Base-by-base conservation (phyloP, 768 basidiomycete genomes). In the Dentipellis fragilis region DNA sequence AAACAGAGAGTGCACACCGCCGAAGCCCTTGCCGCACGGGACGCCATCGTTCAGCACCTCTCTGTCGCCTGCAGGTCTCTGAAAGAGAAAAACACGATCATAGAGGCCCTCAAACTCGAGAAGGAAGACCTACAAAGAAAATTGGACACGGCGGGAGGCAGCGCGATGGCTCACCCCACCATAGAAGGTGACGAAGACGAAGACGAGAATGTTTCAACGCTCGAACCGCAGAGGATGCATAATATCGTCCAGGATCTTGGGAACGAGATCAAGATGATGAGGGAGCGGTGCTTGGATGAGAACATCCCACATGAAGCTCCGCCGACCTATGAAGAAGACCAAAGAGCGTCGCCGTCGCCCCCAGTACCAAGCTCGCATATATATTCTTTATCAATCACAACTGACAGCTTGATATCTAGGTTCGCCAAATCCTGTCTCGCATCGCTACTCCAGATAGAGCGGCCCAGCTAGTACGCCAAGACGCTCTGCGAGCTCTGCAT, bases 81-180 rank as follows among this genome's bases (percentile, higher is more conserved):
- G 46, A 52, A 59, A 10, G 61, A 62, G 34, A 62, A 62, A 53
- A 37, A 54, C n/a, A 51, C 57, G 29, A 47, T 48, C 6, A 59
- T 58, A 12, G 56, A 55, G 14, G 48, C 38, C 10, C 55, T 61
- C 23, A 52, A 40, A 35, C 53, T 54, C 39, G 49, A 62, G 55
- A 62, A 62, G 35, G 53, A 52, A 22, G 51, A 58, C 17, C 40
- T 62, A 37, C 21, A 73, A 72, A 56, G 65, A 59, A 49, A 64
- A 62, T 40, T 62, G 69, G 38, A n/a, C 4, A 37, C 29, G 29
- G 57, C 49, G 12, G 21, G n/a, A 16, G 22, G 16, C 12, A 1
- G 16, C n/a, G 23, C 76, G 66, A 69, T 75, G 56, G 55, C 63
- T 47, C 63, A 63, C 4, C 64, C 29, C 29, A 29, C 29, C 29